Evolutionary conservation across 345 rosid species (phyloP), one percentile per base, ranked within the genome.

Genomic region (Geranium brycei): DNA sequence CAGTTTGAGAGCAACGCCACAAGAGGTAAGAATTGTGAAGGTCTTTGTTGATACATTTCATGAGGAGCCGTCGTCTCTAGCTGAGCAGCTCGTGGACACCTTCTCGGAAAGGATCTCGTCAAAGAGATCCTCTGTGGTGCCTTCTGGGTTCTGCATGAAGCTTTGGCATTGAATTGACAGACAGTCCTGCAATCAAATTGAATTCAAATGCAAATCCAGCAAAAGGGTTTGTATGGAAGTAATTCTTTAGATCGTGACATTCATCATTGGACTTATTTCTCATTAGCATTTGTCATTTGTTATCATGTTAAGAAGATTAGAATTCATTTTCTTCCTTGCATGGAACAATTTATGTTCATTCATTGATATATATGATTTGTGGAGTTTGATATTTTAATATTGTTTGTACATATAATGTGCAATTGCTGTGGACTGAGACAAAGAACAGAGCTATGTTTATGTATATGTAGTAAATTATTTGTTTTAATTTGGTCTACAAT

Each of bases 61-160:
- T 32, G 87, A 80, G 30, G 99, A 95, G 76, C 86, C 81, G 3
- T 83, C 85, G 17, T 82, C 99, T 35, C 87, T 93, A 41, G 92
- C 96, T 10, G 86, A 85, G 78, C 97, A 93, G 77, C 96, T 95
- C 12, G 79, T 85, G 62, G 96, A 95, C 66, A 83, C 99, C 40
- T 95, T 95, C 70, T 80, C 99, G 6, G 97, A 82, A 61, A 71
- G 83, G 58, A 68, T 95, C 64, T 70, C 82, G 4, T 82, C 81
- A 72, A 84, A 82, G 70, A 75, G 59, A 69, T 66, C 83, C 11
- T 88, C 88, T 0, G 82, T 62, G 3, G 91, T 78, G 69, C 83
- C 97, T 0, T 70, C 81, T 66, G 89, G 97, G 19, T 67, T 87
- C 78, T 91, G 96, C 82, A 84, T 88, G 82, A 93, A 93, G 72